These are phyloP conservation scores for Curvularia sp. DNA, from an alignment of 2,329 filamentous ascomycete species.

Conservation along the genomic window DNA sequence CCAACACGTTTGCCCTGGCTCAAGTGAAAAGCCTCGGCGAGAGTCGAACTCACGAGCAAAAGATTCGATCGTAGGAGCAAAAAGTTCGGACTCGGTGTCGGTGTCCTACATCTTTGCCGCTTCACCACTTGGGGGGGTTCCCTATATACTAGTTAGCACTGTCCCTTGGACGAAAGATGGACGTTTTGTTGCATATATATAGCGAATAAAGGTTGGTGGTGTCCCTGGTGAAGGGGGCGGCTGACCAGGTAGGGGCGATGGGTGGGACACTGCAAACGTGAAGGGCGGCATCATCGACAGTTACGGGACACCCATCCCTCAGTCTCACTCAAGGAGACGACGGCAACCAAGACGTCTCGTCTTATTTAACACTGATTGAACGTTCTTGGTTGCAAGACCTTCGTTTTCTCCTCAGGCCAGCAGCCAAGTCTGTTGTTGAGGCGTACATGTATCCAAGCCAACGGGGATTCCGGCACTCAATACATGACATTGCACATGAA, in stretches of 20 bases:
- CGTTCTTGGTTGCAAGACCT: background rate
- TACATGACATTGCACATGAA: background rate
- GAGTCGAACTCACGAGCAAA: no score
- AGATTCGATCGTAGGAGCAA: no score
- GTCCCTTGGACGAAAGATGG: background rate
- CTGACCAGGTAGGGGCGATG: background rate
- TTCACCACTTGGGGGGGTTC: no score
- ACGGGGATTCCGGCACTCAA: background rate
- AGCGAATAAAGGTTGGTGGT: background rate
- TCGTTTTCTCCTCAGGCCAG: background rate
- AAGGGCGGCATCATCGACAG: background rate
- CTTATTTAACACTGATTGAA: background rate
- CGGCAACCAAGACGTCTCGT: background rate
- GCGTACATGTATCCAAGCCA: background rate
- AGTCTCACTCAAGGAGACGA: background rate
- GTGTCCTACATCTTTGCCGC: no score
- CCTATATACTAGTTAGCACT: no score
- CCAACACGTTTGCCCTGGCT: no score
- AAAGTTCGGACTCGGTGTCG: no score
- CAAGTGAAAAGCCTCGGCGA: no score
- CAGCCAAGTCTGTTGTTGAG: background rate
- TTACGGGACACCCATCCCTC: background rate
- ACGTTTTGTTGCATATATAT: background rate
- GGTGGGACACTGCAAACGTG: background rate
- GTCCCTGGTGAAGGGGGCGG: background rate